phyloP scores from a whole-genome alignment of 148 eudicot species.

The Silene latifolia region DNA sequence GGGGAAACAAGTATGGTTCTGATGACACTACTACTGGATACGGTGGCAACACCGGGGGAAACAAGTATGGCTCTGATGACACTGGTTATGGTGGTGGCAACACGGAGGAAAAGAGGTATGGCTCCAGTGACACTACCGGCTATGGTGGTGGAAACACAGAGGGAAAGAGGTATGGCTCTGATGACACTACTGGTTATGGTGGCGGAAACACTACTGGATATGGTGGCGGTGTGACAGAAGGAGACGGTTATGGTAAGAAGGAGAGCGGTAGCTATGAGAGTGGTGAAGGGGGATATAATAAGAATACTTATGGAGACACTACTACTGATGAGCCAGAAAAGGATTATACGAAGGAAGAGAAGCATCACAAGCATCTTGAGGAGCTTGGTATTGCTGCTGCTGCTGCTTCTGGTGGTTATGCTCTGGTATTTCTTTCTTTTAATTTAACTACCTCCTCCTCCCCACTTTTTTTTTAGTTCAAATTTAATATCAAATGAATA shows the following conservation, averaged over 20 bases:
- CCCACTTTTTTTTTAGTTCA: background rate
- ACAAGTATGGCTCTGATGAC: slow-evolving; percentile 20
- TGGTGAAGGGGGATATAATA: slow-evolving; percentile 9
- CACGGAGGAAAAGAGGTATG: slow-evolving; percentile 7
- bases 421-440: slow-evolving; percentile 16
- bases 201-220: too few relatives aligned
- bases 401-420: slow-evolving; percentile 33
- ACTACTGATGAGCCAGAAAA: slow-evolving; percentile 18
- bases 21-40: background rate
- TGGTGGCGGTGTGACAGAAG: slow-evolving; percentile 10
- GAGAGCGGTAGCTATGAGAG: slow-evolving; percentile 10
- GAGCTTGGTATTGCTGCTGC: slow-evolving; percentile 30
- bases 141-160: slow-evolving; percentile 8
- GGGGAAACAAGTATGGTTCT: slow-evolving; percentile 15
- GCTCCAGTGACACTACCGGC: background rate
- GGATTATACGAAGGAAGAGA: slow-evolving; percentile 40
- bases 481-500: too few relatives aligned
- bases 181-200: background rate
- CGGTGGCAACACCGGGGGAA: slow-evolving; percentile 13
- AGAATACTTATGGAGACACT: background rate
- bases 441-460: background rate
- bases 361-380: slow-evolving; percentile 36
- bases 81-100: slow-evolving; percentile 1
- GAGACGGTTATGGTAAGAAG: slow-evolving; percentile 5
- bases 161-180: slow-evolving; percentile 19